phyloP scores from a whole-genome alignment of 2,329 filamentous ascomycete genomes.

The Monosporascus sp. region DNA sequence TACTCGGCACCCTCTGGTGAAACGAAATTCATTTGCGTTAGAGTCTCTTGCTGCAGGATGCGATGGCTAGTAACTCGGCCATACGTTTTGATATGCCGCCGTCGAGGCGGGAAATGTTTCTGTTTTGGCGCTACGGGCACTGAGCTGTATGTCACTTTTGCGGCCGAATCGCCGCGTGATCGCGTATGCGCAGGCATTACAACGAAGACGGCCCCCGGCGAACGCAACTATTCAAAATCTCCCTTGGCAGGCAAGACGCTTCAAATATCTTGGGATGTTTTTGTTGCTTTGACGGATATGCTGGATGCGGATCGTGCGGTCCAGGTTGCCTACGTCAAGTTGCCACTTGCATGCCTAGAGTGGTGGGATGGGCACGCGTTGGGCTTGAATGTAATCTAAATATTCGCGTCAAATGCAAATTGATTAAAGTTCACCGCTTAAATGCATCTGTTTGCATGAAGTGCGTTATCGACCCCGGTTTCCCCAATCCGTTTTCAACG shows the following conservation, averaged over 20 bases:
- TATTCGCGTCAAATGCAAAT: constrained; percentile 25
- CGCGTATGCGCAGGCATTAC: constrained; percentile 22
- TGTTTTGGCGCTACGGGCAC: constrained; percentile 21
- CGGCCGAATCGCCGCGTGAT: constrained; percentile 13
- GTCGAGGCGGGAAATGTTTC: constrained; percentile 18
- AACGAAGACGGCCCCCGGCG: background rate
- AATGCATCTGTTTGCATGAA: constrained; percentile 6
- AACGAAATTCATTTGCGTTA: constrained; percentile 27
- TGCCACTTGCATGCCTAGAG: too few species aligned
- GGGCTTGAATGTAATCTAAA: background rate
- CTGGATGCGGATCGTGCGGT: too few species aligned
- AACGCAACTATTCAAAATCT: background rate
- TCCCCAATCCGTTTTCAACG: too few species aligned
- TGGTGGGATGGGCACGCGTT: background rate
- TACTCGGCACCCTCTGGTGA: constrained; percentile 13
- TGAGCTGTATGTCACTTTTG: constrained; percentile 15
- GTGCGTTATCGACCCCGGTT: too few species aligned
- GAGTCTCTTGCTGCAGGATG: constrained; percentile 18
- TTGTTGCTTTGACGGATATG: background rate
- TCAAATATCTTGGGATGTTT: background rate
- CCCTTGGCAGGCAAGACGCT: background rate
- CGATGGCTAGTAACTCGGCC: constrained; percentile 12
- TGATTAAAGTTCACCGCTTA: constrained; percentile 13
- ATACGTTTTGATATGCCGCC: constrained; percentile 19
- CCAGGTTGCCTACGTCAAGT: too few species aligned